Base-by-base conservation (phyloP, 441 rosid genomes). In the Gossypium schwendimanii region DNA sequence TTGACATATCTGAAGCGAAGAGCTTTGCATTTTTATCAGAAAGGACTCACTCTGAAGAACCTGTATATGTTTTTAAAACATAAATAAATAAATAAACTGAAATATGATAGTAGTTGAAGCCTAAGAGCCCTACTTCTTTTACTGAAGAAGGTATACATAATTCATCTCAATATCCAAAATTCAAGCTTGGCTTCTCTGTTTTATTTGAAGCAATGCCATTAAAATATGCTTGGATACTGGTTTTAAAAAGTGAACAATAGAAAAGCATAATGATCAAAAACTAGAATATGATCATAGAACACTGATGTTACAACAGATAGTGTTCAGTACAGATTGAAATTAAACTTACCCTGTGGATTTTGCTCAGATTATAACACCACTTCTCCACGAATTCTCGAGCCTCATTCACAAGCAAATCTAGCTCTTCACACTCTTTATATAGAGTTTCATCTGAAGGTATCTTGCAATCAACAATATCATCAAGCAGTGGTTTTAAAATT, bases 301-400 rank as follows among this genome's bases (percentile, higher is more conserved):
- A 61, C 23, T 31, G 21, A 61, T 31, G 44, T n/a, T 61, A 61
- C 5, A 33, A 61, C 23, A 15, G 0, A 33, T 33, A n/a, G 47
- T 15, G 33, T 33, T 33, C 21, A 33, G 14, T 3, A 57, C 47
- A 52, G 70, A 26, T 26, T 50, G 24, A 54, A 55, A 73, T 18
- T 67, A 57, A 57, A 79, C 91, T 84, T 80, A 94, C 98, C 76
- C 88, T 75, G 77, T 76, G 84, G 69, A 91, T 81, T 83, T 91
- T 90, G 92, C 98, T 91, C 87, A 81, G 76, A 77, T 80, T 85
- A 3, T 84, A 85, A 62, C 84, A 83, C 91, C 93, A 88, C 55
- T 79, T 88, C 81, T 94, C 98, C 81, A 89, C 59, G 69, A 89
- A 85, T 77, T 90, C 98, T 44, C 90, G 79, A 61, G 91, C 94